These are phyloP conservation scores for Neoscytalidium dimidiatum DNA, from an alignment of 2,329 filamentous ascomycete genomes.

Conservation along the genomic window DNA sequence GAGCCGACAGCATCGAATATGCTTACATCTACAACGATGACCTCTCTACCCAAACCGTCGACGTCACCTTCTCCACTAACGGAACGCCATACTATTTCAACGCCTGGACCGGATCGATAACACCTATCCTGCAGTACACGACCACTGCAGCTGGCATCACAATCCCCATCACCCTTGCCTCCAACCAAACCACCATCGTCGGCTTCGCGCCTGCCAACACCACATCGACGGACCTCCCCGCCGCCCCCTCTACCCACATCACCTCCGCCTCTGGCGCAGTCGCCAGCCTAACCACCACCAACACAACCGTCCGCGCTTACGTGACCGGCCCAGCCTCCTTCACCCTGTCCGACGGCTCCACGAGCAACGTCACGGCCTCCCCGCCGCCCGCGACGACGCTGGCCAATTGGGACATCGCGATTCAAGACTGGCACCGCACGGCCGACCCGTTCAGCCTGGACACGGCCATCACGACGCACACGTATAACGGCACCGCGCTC, in stretches of 20 bases:
- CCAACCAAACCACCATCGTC: constrained; percentile 44
- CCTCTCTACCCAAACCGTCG: constrained; percentile 14
- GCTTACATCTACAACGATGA: constrained; percentile 45
- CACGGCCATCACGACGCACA: constrained; percentile 30
- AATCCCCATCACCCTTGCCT: constrained; percentile 39
- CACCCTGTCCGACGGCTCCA: constrained; percentile 21
- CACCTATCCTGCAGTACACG: constrained; percentile 37
- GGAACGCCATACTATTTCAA: constrained; percentile 41
- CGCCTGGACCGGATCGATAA: constrained; percentile 45
- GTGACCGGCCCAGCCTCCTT: constrained; percentile 20
- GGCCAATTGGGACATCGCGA: constrained; percentile 37
- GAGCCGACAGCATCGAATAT: constrained; percentile 37
- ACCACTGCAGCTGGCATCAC: constrained; percentile 27
- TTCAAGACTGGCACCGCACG: constrained; percentile 44
- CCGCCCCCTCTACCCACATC: background rate
- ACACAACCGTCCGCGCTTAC: constrained; percentile 4
- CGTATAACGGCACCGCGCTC: constrained; percentile 27
- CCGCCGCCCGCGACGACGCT: constrained; percentile 28
- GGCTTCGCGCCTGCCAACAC: constrained; percentile 32
- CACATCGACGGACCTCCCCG: background rate
- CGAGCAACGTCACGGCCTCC: constrained; percentile 21
- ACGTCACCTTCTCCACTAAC: constrained; percentile 18
- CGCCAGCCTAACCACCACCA: constrained; percentile 1
- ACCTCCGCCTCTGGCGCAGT: constrained; percentile 5
- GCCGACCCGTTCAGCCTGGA: constrained; percentile 35